These are phyloP conservation scores for Rosa lucieae DNA, from an alignment of 306 rosid species.

Conservation along the genomic window DNA sequence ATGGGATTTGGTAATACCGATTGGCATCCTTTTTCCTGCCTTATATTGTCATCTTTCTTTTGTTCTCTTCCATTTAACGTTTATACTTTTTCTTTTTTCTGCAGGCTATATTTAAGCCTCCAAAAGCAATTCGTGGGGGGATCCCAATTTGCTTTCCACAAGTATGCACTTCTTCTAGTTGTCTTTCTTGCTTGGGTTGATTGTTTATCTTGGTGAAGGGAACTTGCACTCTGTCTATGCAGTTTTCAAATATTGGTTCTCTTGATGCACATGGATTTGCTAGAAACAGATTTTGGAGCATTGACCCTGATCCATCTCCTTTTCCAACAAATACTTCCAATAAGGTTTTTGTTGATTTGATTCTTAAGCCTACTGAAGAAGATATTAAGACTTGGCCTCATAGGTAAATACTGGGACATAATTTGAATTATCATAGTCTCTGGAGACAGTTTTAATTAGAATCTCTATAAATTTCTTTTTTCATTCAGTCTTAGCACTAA, in stretches of 20 bases:
- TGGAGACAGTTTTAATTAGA: background rate
- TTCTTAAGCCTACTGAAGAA: constrained; percentile 78
- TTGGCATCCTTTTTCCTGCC: background rate
- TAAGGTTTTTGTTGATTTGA: constrained; percentile 77
- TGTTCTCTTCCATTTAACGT: background rate
- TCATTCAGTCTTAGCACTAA: background rate
- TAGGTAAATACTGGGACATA: constrained; percentile 41
- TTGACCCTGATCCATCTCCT: constrained; percentile 70
- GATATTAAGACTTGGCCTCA: constrained; percentile 87
- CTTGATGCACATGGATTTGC: constrained; percentile 90
- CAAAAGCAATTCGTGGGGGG: constrained; percentile 93
- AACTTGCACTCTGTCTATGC: constrained; percentile 39
- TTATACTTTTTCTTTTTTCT: constrained; percentile 25
- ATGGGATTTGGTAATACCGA: background rate
- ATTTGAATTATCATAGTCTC: background rate
- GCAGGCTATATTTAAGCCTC: constrained; percentile 88
- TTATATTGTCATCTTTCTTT: background rate
- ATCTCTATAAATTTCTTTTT: background rate
- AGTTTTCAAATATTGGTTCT: constrained; percentile 69
- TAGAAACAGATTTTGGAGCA: constrained; percentile 69
- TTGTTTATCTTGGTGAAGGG: constrained; percentile 30
- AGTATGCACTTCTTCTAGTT: constrained; percentile 48
- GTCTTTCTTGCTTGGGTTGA: constrained; percentile 25
- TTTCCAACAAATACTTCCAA: constrained; percentile 56
- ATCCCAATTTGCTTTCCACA: constrained; percentile 98